phyloP scores from a whole-genome alignment of 2,329 filamentous ascomycete species.

The Xylaria sp. region DNA sequence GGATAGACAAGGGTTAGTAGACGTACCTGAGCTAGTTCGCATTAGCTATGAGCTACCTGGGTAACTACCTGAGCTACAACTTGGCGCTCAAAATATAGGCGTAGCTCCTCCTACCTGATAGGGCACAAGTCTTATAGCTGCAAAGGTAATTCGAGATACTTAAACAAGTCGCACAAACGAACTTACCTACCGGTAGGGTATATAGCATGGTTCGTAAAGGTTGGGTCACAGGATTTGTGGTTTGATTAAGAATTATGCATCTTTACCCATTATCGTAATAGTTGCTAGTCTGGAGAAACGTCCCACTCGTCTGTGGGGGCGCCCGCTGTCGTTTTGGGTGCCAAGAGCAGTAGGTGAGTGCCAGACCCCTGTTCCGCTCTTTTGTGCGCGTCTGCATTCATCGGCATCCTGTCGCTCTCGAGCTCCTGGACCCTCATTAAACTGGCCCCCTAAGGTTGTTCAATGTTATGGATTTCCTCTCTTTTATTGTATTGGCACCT shows the following conservation, averaged over 20 bases:
- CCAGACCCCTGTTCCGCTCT: slow-evolving; percentile 25
- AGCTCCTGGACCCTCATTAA: slow-evolving; percentile 23
- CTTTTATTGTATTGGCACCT: slow-evolving; percentile 18
- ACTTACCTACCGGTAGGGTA: not conserved
- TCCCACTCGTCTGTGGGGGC: slow-evolving; percentile 7
- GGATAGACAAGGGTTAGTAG: slow-evolving; percentile 26
- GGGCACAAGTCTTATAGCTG: not conserved
- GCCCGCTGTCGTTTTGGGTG: not conserved
- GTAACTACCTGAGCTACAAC: too few relatives aligned
- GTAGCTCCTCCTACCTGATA: too few relatives aligned
- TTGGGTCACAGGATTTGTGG: slow-evolving; percentile 2
- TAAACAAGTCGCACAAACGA: not conserved
- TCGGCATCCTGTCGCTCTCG: slow-evolving; percentile 26
- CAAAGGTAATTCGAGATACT: not conserved
- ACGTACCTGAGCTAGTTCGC: slow-evolving; percentile 18
- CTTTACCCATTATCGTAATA: not conserved
- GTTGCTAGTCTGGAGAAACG: not conserved
- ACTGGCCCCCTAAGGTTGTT: slow-evolving; percentile 21
- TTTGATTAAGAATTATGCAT: slow-evolving; percentile 21
- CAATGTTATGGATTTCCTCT: slow-evolving; percentile 16
- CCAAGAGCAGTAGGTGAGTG: slow-evolving; percentile 20
- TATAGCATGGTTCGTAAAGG: slow-evolving; percentile 7
- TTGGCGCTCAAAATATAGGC: too few relatives aligned
- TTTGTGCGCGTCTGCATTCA: slow-evolving; percentile 24
- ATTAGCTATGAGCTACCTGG: not conserved